Base-by-base conservation (phyloP, 176 grass and related monocot genomes). In the Rhynchospora tenuis region DNA sequence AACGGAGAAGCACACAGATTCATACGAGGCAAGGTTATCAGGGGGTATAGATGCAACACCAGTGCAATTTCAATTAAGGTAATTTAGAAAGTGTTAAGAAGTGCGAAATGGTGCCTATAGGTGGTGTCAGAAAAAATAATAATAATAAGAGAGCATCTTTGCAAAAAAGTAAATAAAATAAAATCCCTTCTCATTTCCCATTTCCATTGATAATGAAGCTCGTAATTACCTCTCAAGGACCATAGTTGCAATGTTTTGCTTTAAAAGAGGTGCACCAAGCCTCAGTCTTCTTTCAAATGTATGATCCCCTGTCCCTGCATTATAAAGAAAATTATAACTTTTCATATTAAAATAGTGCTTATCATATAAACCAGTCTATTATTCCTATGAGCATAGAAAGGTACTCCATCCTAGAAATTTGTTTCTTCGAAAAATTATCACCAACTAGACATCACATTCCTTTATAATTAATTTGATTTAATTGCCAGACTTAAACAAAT, bases 231-330 rank as follows among this genome's bases (percentile, higher is more conserved):
- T 98, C 89, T 98, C 96, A 83, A 98, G 96, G 69, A 98, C 96
- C 93, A 98, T 98, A 68, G 96, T 98, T 84, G 96, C 96, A 46
- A 98, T 95, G 81, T 98, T 98, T 79, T 95, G 81, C 71, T 95
- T 95, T 75, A 95, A 80, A 90, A 98, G 91, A 66, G 92, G 93
- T 1, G 86, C 92, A 73, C 92, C 95, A 43, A 98, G 92, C 22
- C 84, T 85, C 67, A 98, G 88, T 64, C 96, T 95, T 84, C 96
- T 88, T 81, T 98, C 93, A 81, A 98, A 98, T 68, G 96, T 95
- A 79, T 95, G 93, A 85, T 98, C 91, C 59, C 96, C 96, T 19
- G 96, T 98, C 58, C 96, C 96, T 95, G 61, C 73, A 83, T 81
- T 79, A 78, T 52, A 22, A 86, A 9, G 78, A 59, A 86, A 20